Conservation (phyloP, 192 early-diverging fungal genomes). For the Rhizophagus prolifer region DNA sequence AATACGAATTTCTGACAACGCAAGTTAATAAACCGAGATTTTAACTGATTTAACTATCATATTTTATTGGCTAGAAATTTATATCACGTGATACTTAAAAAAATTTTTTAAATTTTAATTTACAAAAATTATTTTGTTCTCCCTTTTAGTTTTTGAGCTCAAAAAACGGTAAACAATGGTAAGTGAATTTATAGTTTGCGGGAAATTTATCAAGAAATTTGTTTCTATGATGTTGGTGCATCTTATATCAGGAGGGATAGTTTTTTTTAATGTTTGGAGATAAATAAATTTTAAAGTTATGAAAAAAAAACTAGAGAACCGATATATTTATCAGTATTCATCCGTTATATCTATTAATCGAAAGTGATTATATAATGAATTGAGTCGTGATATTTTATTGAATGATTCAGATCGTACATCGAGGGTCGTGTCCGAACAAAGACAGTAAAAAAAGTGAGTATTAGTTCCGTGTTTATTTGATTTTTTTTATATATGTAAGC, state of each 20-base stretch:
- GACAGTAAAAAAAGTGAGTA: slow-evolving; percentile 89
- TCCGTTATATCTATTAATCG: no score
- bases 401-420: no score
- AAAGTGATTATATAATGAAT: no score
- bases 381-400: no score
- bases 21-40: no score
- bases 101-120: not conserved
- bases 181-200: not conserved
- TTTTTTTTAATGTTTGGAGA: not conserved
- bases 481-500: not conserved
- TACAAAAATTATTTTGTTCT: not conserved
- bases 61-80: not conserved
- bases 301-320: no score
- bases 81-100: not conserved
- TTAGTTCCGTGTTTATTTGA: not conserved
- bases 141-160: not conserved
- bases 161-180: not conserved
- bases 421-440: slow-evolving; percentile 98
- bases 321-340: no score
- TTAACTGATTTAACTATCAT: no score
- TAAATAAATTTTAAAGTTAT: no score
- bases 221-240: no score
- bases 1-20: no score
- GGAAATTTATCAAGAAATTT: not conserved
- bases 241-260: not conserved